Base-by-base conservation (phyloP, 2,329 filamentous ascomycete genomes). In the Pseudogymnoascus sp. region DNA sequence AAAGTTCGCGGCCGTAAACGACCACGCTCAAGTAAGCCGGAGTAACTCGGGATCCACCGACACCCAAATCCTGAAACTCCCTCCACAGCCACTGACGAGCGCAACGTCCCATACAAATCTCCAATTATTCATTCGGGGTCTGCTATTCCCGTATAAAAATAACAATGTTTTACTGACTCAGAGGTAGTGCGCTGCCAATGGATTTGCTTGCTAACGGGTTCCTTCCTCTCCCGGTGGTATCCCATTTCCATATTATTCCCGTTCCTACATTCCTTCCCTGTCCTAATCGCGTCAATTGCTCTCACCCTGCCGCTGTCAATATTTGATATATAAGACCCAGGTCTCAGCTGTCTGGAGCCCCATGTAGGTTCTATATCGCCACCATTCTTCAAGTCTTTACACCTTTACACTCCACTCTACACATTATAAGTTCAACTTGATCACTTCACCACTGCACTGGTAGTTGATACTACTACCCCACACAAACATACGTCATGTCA, bases 241-340 rank as follows among this genome's bases (percentile, higher is more conserved):
- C 11, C 21, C 21, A 31, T 53, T 31, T 31, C 47, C 47, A 31
- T 31, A 17, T 11, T 31, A 53, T 53, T 53, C 26, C 47, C 47
- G 47, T 31, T 53, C 47, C n/a, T 19, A 53, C 26, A 31, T 53
- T 4, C 44, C 15, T 31, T 17, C 47, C 50, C 28, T 57, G n/a
- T 17, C 42, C 40, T 7, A 26, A 8, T 47, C 19, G 21, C 42
- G 42, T 47, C 50, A 31, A 3, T 19, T 57, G 26, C 10, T 19
- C 15, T 17, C 50, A 57, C 50, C 50, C 10, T 33, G 50, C 50
- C n/a, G n/a, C 28, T 57, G n/a, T 57, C 50, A 33, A 13, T 19
- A 33, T 17, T 57, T 57, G 26, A 57, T 57, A 57, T 57, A 57
- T 57, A 57, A 57, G 50, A 57, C 50, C n/a, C 50, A 19, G 26